Percentiles rank a stretch among this genome's conserved stretches.
Conservation (phyloP, 331 rosid species). For the Rosa hybrid region DNA sequence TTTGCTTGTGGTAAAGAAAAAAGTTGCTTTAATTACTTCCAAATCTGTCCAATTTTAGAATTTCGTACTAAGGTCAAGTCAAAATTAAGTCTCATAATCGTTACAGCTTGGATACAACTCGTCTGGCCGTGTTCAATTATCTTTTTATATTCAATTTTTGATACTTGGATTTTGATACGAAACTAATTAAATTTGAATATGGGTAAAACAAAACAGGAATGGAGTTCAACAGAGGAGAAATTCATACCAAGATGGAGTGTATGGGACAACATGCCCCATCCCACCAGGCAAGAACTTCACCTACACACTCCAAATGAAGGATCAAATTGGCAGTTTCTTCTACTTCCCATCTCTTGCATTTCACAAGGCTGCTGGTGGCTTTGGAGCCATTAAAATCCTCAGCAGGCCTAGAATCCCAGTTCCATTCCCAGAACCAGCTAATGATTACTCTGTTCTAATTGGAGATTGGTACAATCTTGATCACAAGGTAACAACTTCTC, state of each 20-base stretch:
- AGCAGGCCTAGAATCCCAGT: constrained; percentile 90
- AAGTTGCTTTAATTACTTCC: not conserved
- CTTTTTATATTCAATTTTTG: not conserved
- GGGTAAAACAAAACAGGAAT: constrained; percentile 42
- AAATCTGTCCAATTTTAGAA: not conserved
- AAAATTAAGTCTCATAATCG: not conserved
- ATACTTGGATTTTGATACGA: not conserved
- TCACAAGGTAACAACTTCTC: constrained; percentile 51
- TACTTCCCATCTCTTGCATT: constrained; percentile 85
- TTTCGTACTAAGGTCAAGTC: not conserved
- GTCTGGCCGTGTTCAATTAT: not conserved
- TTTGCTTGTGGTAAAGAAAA: not conserved
- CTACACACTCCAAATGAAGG: constrained; percentile 85
- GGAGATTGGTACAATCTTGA: constrained; percentile 82
- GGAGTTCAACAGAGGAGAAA: constrained; percentile 90
- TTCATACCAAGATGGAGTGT: constrained; percentile 79
- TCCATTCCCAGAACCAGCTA: constrained; percentile 84
- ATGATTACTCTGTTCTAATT: constrained; percentile 59
- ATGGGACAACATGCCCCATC: constrained; percentile 88
- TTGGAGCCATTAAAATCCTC: constrained; percentile 71
- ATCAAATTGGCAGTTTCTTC: constrained; percentile 85
- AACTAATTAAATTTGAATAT: not conserved
- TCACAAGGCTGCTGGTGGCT: constrained; percentile 94
- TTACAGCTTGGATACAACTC: not conserved
- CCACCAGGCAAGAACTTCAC: constrained; percentile 93